Evolutionary conservation across 768 basidiomycete species (phyloP).

Genomic region (Agrocybe pediades): DNA sequence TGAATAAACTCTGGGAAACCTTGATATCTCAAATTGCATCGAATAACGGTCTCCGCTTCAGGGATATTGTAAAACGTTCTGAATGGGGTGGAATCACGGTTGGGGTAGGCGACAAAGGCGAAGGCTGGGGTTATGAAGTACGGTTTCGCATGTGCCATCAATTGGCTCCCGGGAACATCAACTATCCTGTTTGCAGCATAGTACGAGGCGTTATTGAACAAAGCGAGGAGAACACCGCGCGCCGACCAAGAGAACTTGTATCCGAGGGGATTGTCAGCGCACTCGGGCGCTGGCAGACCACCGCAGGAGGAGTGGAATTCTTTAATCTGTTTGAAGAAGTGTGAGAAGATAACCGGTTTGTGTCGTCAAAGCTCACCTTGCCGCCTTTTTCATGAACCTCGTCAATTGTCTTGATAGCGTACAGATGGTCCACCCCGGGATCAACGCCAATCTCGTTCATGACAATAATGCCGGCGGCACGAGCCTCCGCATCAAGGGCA

Average conservation of each 20-base stretch:
- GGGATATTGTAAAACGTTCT: constrained; percentile 90
- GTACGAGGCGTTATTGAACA: constrained; percentile 88
- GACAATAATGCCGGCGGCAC: constrained; percentile 88
- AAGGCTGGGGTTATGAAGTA: constrained; percentile 96
- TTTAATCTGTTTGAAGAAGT: constrained; percentile 65
- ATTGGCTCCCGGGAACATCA: constrained; percentile 72
- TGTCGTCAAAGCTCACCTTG: too few relatives aligned
- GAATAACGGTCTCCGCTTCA: constrained; percentile 89
- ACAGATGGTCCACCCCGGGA: constrained; percentile 92
- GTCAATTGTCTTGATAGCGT: constrained; percentile 90
- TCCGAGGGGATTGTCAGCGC: constrained; percentile 91
- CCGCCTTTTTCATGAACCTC: constrained; percentile 95
- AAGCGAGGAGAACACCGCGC: constrained; percentile 91
- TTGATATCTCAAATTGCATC: constrained; percentile 93
- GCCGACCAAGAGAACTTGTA: constrained; percentile 99
- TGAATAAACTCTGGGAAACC: constrained; percentile 96
- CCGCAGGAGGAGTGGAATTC: constrained; percentile 95
- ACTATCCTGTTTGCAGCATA: constrained; percentile 65
- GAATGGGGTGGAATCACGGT: constrained; percentile 92
- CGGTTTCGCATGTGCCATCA: constrained; percentile 90
- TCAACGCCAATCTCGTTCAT: constrained; percentile 99
- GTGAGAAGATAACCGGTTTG: background rate
- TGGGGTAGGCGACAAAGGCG: constrained; percentile 96
- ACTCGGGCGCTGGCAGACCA: constrained; percentile 91
- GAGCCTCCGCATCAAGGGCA: constrained; percentile 78